Evolutionary conservation across 495 filamentous ascomycete species (phyloP), one percentile per base, ranked within the genome.

Genomic region (Talaromyces nanjingensis): DNA sequence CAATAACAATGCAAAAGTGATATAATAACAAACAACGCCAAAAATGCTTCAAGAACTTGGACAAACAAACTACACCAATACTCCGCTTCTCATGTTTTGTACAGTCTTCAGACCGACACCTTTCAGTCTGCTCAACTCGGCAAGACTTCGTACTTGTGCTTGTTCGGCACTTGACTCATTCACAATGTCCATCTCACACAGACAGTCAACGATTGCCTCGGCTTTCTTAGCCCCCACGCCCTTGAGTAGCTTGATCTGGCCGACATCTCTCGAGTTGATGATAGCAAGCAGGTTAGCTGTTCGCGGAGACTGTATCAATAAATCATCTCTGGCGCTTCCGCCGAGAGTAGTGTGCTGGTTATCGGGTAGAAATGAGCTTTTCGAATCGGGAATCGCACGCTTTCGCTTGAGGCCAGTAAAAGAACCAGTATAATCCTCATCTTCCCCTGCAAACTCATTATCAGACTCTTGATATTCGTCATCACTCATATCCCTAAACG

Each of bases 231-330:
- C 74, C 7, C 83, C 83, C 8, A 85, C 81, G 22, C 83, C 87
- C 70, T 89, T 91, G n/a, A 98, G 73, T 18, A 82, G 67, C 63
- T 81, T 81, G 66, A 89, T 89, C 70, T 81, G 81, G 33, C 76
- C 79, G 6, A 91, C 74, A 65, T 97, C 90, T 14, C 90, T 82
- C 2, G 88, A 91, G 74, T 98, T 98, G 74, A 98, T 87, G 68
- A 97, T 89, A 14, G 84, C 81, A 3, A 98, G 80, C 8, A 98
- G 71, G 59, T 86, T 84, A 66, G 80, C 76, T 4, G 90, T 90
- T 6, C 87, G 81, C 2, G 92, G 91, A 0, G 89, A 89, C 11
- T 82, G 78, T 1, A 70, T 57, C 16, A 65, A 64, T 11, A 64
- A 53, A 57, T 65, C 71, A 59, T 74, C 64, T 22, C 76, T 71